phyloP scores from a whole-genome alignment of 2,329 filamentous ascomycete genomes.

The Parascedosporium putredinis region DNA sequence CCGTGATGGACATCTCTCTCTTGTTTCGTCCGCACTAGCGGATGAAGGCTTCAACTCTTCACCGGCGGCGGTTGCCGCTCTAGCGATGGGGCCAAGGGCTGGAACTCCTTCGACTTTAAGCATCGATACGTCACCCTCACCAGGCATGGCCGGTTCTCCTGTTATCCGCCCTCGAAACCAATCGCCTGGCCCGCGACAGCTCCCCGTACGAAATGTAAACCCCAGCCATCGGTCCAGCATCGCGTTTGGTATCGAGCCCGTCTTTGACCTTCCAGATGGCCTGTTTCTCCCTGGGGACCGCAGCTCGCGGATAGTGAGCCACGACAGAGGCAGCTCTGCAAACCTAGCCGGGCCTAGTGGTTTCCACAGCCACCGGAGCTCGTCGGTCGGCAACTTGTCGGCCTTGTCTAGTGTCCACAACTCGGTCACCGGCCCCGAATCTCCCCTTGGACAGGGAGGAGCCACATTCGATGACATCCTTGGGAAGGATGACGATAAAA shows the following conservation, averaged over 20 bases:
- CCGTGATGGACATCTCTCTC: conserved; percentile 14
- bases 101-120: conserved; percentile 14
- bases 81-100: conserved; percentile 11
- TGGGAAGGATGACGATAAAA: conserved; percentile 21
- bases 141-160: conserved; percentile 18
- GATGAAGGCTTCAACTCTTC: not conserved
- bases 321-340: conserved; percentile 17
- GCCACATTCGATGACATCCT: conserved; percentile 41
- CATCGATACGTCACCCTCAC: conserved; percentile 17
- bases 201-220: conserved; percentile 15
- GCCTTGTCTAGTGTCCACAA: conserved; percentile 14
- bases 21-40: no score
- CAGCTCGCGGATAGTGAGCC: conserved; percentile 14
- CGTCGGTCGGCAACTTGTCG: conserved; percentile 25
- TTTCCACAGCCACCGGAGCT: conserved; percentile 16
- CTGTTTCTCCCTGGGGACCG: conserved; percentile 9
- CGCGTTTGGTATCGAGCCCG: conserved; percentile 31
- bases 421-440: conserved; percentile 13
- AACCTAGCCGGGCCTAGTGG: conserved; percentile 11
- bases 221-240: conserved; percentile 29
- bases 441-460: conserved; percentile 20
- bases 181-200: conserved; percentile 21
- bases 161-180: conserved; percentile 28
- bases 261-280: conserved; percentile 13
- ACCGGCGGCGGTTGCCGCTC: not conserved